Conservation (phyloP, 2,329 filamentous ascomycete genomes). For the Iodosphaeria phyllophila region DNA sequence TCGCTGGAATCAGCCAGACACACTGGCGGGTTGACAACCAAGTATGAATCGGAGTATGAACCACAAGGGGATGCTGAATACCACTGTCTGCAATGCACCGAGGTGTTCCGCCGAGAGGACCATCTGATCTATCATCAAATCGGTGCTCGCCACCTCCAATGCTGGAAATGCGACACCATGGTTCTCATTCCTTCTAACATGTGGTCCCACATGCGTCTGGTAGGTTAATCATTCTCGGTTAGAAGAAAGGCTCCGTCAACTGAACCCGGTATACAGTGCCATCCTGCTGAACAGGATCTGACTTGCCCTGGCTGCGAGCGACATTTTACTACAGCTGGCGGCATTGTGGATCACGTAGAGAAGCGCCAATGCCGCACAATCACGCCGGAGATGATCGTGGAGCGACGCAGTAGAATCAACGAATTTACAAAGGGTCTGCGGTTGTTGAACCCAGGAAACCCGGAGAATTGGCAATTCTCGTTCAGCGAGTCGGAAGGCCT, state of each 20-base stretch:
- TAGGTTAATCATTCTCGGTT: no score
- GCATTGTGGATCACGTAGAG: constrained; percentile 27
- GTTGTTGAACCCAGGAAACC: constrained; percentile 2
- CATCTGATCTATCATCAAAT: no score
- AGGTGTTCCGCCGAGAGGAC: no score
- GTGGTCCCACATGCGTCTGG: background rate
- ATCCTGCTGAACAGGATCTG: constrained; percentile 17
- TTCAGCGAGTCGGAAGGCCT: no score
- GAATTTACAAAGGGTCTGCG: constrained; percentile 10
- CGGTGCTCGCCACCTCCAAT: no score
- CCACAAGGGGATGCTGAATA: no score
- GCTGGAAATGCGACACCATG: background rate
- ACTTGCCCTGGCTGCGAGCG: constrained; percentile 25
- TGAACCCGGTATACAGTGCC: background rate
- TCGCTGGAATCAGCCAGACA: no score
- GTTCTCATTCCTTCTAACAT: background rate
- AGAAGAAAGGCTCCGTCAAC: background rate
- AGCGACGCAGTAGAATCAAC: constrained; percentile 17
- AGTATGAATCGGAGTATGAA: no score
- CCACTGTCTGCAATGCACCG: no score
- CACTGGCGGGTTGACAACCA: no score
- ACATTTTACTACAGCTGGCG: constrained; percentile 17
- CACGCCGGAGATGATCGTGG: constrained; percentile 12
- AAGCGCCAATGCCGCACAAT: constrained; percentile 18
- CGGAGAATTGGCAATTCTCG: no score